phyloP scores from a whole-genome alignment of 2,329 filamentous ascomycete species.

The Elsinoe perseae region DNA sequence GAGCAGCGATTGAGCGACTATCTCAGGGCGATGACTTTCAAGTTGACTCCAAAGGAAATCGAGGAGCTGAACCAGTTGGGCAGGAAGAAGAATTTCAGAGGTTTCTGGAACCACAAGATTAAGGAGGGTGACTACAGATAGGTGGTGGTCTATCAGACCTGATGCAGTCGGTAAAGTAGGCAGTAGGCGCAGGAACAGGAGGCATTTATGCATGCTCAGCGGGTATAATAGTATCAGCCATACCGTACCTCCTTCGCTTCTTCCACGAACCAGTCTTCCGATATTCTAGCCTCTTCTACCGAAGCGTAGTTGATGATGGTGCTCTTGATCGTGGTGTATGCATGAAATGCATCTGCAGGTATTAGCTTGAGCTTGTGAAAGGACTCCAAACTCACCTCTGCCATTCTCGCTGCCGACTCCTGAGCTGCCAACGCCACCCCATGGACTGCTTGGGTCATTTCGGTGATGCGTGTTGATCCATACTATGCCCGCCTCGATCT shows the following conservation, averaged over 20 bases:
- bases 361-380: neutral
- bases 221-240: constrained; percentile 36
- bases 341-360: constrained; percentile 33
- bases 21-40: constrained; percentile 48
- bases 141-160: neutral
- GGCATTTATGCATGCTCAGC: neutral
- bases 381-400: constrained; percentile 47
- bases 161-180: neutral
- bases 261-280: constrained; percentile 63
- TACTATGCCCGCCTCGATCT: constrained; percentile 38
- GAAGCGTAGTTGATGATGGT: constrained; percentile 62
- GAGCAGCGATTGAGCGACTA: constrained; percentile 54
- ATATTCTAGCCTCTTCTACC: constrained; percentile 42
- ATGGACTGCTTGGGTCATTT: constrained; percentile 63
- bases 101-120: constrained; percentile 46
- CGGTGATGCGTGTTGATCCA: constrained; percentile 52
- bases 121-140: constrained; percentile 36
- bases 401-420: constrained; percentile 69
- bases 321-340: constrained; percentile 51
- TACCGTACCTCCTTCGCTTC: constrained; percentile 51
- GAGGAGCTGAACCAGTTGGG: constrained; percentile 45
- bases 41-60: constrained; percentile 51
- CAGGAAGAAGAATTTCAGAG: constrained; percentile 43
- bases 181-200: neutral
- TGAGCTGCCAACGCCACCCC: constrained; percentile 56